phyloP scores from a whole-genome alignment of 169 alveolate genomes.

The Plasmodium blacklocki region DNA sequence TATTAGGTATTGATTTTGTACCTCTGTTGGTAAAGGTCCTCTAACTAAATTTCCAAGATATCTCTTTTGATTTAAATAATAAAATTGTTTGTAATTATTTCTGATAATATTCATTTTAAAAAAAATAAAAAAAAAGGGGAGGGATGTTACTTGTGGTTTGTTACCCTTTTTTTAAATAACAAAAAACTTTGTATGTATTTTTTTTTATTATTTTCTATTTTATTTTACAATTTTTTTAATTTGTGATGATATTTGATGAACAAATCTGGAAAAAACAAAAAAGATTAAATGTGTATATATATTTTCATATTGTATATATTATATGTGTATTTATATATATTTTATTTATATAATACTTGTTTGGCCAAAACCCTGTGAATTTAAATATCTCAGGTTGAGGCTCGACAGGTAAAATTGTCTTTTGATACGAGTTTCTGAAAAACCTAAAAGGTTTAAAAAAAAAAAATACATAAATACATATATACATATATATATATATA shows the following conservation, averaged over 20 bases:
- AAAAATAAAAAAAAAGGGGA: not conserved
- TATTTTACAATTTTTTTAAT: conserved; percentile 53
- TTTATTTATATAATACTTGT: conserved; percentile 50
- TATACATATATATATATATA: not conserved
- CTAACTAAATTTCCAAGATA: conserved; percentile 60
- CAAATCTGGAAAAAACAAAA: conserved; percentile 26
- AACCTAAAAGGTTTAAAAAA: conserved; percentile 10
- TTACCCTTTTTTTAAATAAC: no score
- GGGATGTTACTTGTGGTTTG: not conserved
- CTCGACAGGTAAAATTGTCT: conserved; percentile 44
- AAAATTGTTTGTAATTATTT: not conserved
- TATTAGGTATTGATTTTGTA: not conserved
- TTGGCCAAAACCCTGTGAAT: conserved; percentile 86
- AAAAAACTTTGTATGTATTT: no score
- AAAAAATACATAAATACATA: not conserved
- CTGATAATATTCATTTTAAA: not conserved
- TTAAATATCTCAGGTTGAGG: conserved; percentile 46
- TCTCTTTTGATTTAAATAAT: conserved; percentile 14
- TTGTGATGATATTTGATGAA: conserved; percentile 49
- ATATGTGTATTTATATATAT: not conserved
- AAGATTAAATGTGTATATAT: not conserved
- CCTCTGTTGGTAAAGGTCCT: conserved; percentile 61
- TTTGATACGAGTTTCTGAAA: conserved; percentile 46
- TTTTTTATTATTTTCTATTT: conserved; percentile 1
- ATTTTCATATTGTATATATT: not conserved